A percentile compares a stretch with the other conserved stretches of the same genome.
Evolutionary conservation across 805 yeast species (phyloP).

Genomic region (Hanseniaspora pseudoguilliermondii): DNA sequence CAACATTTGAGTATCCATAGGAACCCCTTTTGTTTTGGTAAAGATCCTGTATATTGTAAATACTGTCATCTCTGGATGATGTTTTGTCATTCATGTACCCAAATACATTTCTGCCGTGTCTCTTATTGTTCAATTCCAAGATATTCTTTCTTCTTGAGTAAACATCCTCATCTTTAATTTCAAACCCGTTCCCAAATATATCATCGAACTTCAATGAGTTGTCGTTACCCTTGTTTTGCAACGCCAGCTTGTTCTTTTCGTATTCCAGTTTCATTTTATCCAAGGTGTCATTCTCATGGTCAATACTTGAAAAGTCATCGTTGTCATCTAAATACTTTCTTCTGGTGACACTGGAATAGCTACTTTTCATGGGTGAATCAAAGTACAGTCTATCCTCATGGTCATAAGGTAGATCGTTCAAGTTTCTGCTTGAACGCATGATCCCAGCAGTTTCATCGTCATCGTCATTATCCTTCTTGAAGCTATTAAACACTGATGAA

Average conservation of each 20-base stretch:
- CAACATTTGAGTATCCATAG: background rate
- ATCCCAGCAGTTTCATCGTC: conserved; percentile 8
- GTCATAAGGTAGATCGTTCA: background rate
- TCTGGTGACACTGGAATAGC: background rate
- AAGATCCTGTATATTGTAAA: background rate
- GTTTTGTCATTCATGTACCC: background rate
- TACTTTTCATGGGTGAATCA: background rate
- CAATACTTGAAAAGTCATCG: background rate
- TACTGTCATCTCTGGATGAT: conserved; percentile 5
- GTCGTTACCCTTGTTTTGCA: background rate
- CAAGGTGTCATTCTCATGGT: background rate
- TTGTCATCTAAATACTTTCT: conserved; percentile 1
- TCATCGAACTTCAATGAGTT: background rate
- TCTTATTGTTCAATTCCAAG: background rate
- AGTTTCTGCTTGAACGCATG: background rate
- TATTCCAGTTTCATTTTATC: conserved; percentile 4
- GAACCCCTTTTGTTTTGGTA: background rate
- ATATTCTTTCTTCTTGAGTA: background rate
- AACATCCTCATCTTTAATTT: background rate
- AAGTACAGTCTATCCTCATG: conserved; percentile 1
- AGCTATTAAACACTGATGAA: conserved; percentile 6
- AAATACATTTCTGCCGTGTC: background rate
- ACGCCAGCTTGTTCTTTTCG: conserved; percentile 4
- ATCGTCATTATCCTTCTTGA: background rate
- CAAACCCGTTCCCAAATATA: conserved; percentile 9